These are phyloP conservation scores for Russula earlei DNA, from an alignment of 768 basidiomycete genomes.

Conservation along the genomic window DNA sequence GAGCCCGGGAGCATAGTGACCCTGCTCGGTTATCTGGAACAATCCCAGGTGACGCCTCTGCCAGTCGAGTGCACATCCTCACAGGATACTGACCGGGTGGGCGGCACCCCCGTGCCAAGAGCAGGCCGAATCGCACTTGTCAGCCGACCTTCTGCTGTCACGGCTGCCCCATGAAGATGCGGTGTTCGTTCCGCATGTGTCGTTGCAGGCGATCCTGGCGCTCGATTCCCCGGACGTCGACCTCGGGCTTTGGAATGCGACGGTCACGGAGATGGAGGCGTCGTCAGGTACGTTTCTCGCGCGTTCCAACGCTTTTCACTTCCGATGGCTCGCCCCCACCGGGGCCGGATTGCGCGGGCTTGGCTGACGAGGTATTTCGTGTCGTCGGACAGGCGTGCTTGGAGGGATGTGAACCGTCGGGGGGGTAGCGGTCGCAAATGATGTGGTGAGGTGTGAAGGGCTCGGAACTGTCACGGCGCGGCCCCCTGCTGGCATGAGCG, in stretches of 20 bases:
- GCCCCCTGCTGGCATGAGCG: background rate
- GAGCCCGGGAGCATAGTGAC: constrained; percentile 15
- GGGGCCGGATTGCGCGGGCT: background rate
- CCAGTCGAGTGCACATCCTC: background rate
- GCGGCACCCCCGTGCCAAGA: background rate
- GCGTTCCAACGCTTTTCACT: no score
- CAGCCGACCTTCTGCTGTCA: background rate
- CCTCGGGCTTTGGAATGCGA: constrained; percentile 14
- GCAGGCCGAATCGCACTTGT: constrained; percentile 5
- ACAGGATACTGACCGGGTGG: background rate
- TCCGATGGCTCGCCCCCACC: background rate
- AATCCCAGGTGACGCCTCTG: constrained; percentile 3
- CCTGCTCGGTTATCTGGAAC: constrained; percentile 19
- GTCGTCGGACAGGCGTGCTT: background rate
- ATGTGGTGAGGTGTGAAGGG: background rate
- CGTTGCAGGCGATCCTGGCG: constrained; percentile 19
- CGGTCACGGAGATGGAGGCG: constrained; percentile 20
- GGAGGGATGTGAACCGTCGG: background rate
- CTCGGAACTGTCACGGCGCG: background rate
- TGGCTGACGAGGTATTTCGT: background rate
- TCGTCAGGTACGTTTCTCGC: constrained; percentile 9
- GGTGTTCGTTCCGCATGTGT: constrained; percentile 6
- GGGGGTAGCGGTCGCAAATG: no score
- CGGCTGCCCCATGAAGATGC: constrained; percentile 4
- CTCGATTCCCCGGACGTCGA: constrained; percentile 19